Conservation (phyloP, 2,329 filamentous ascomycete species). For the Fusarium sacchari region DNA sequence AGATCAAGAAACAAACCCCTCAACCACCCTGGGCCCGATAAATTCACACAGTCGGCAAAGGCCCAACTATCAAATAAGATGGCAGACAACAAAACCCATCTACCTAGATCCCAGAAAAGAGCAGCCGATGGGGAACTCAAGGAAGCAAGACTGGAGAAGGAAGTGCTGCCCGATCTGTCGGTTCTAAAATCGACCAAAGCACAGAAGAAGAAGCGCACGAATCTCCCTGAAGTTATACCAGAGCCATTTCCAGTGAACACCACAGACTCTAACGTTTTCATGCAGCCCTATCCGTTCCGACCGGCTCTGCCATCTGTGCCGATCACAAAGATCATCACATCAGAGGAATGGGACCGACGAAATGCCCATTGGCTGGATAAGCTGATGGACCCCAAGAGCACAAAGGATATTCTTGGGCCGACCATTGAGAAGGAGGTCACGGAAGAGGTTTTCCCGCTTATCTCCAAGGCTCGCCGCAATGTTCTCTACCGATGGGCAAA, state of each 20-base stretch:
- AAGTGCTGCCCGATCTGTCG: too few relatives aligned
- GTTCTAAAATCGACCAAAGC: too few relatives aligned
- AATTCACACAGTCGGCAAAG: background rate
- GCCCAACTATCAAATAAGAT: accelerated
- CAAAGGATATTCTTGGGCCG: background rate
- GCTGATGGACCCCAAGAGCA: background rate
- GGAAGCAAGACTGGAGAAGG: too few relatives aligned
- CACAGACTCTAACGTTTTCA: accelerated
- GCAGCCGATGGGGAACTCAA: too few relatives aligned
- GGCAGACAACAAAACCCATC: background rate
- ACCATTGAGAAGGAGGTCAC: background rate
- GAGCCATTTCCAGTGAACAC: accelerated
- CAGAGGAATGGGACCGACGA: background rate
- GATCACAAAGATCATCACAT: accelerated
- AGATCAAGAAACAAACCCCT: background rate
- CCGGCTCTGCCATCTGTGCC: background rate
- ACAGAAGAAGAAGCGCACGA: background rate
- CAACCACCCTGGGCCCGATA: accelerated
- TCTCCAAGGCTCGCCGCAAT: background rate
- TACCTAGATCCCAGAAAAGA: too few relatives aligned
- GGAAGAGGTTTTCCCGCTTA: background rate
- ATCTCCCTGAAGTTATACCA: accelerated
- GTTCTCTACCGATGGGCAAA: background rate
- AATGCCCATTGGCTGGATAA: background rate
- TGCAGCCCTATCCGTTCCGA: background rate